Evolutionary conservation across 768 basidiomycete genomes (phyloP).

Genomic region (Mycena leptocephala): DNA sequence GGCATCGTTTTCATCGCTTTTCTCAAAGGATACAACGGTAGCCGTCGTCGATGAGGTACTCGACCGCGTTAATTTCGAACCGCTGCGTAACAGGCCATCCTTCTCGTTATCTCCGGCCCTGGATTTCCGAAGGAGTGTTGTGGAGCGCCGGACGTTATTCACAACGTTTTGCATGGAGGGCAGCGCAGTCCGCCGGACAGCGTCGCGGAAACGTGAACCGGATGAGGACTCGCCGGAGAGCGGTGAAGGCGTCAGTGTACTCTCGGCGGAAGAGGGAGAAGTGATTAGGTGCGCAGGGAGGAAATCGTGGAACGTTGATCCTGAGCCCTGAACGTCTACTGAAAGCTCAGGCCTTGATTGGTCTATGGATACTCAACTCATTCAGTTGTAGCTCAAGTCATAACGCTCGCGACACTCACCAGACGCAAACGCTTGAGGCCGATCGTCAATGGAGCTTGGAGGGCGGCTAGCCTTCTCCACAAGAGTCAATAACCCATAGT

Average conservation of each 20-base stretch:
- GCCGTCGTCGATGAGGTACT: constrained; percentile 12
- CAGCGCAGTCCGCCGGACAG: constrained; percentile 51
- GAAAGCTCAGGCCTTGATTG: not conserved
- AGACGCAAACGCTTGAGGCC: constrained; percentile 27
- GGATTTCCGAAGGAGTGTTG: constrained; percentile 57
- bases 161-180: constrained; percentile 60
- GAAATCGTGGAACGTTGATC: constrained; percentile 63
- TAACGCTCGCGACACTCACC: not conserved
- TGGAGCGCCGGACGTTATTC: constrained; percentile 53
- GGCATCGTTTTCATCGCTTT: not conserved
- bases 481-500: constrained; percentile 62
- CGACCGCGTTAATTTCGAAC: constrained; percentile 2
- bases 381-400: not conserved
- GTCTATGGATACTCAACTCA: not conserved
- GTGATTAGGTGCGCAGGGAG: constrained; percentile 64
- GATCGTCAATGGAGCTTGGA: constrained; percentile 40
- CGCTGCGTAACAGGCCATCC: constrained; percentile 22
- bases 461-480: constrained; percentile 45
- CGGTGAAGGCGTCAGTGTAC: constrained; percentile 26
- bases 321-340: constrained; percentile 24
- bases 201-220: constrained; percentile 45
- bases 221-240: not conserved
- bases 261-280: constrained; percentile 49
- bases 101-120: constrained; percentile 24
- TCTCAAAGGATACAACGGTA: not conserved